Conservation (phyloP, 148 eudicot genomes). For the Polygonum maritimum region DNA sequence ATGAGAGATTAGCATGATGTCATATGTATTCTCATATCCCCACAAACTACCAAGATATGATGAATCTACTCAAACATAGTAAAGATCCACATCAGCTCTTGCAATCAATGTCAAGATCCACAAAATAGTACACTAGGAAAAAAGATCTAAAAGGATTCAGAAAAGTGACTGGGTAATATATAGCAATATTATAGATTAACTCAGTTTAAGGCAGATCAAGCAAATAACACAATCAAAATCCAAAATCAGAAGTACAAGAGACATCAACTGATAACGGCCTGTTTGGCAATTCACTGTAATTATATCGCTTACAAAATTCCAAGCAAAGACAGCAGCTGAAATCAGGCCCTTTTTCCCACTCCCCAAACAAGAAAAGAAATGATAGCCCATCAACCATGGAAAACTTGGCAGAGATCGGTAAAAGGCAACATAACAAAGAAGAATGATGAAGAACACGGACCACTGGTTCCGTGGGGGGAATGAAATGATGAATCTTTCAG, state of each 20-base stretch:
- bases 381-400: conserved; percentile 3
- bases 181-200: not conserved
- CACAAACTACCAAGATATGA: not conserved
- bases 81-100: not conserved
- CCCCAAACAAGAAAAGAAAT: not conserved
- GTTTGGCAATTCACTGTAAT: not conserved
- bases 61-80: not conserved
- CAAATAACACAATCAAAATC: not conserved
- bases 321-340: not conserved
- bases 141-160: not conserved
- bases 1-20: not conserved
- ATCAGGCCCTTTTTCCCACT: not conserved
- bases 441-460: not conserved
- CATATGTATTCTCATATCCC: not conserved
- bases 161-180: not conserved
- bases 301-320: not conserved
- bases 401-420: not conserved
- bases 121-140: not conserved
- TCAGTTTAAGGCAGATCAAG: not conserved
- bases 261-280: not conserved
- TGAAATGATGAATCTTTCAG: not conserved
- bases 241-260: not conserved
- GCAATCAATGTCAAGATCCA: not conserved
- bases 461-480: not conserved
- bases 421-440: not conserved